phyloP scores from a whole-genome alignment of 805 yeast genomes.

The Sugiyamaella qingdaonensis region DNA sequence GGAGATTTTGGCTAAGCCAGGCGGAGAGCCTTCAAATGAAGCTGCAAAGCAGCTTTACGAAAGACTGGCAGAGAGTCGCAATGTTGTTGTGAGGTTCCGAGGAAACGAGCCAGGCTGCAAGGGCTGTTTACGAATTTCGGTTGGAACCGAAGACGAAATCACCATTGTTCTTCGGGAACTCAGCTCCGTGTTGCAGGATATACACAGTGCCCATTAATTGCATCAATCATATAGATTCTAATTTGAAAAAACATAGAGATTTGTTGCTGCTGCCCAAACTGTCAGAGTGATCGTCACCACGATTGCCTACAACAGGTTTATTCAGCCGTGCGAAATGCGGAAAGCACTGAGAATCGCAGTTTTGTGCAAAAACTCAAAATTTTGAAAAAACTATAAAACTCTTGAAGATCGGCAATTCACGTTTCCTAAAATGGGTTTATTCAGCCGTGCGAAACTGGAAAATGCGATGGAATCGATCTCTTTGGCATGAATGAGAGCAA shows the following conservation, averaged over 20 bases:
- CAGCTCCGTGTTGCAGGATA: constrained; percentile 19
- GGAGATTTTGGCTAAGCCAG: constrained; percentile 55
- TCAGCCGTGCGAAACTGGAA: no score
- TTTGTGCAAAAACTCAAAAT: no score
- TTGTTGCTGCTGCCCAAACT: not conserved
- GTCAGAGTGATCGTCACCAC: not conserved
- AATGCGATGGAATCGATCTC: no score
- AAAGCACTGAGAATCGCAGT: no score
- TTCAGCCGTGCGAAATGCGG: no score
- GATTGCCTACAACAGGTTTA: no score
- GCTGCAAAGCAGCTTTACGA: constrained; percentile 65
- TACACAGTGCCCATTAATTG: not conserved
- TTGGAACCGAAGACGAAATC: constrained; percentile 83
- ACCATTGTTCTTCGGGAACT: constrained; percentile 50
- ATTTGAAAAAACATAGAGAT: not conserved
- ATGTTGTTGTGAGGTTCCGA: constrained; percentile 85
- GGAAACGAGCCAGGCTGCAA: constrained; percentile 86
- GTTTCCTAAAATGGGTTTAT: no score
- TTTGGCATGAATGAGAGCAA: no score
- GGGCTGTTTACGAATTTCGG: constrained; percentile 82
- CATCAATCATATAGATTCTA: not conserved
- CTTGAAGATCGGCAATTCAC: no score
- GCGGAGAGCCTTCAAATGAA: constrained; percentile 62
- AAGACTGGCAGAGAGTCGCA: constrained; percentile 62
- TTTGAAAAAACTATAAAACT: no score